Base-by-base conservation (phyloP, 1,139 yeast species). In the Kluyveromyces sp. region DNA sequence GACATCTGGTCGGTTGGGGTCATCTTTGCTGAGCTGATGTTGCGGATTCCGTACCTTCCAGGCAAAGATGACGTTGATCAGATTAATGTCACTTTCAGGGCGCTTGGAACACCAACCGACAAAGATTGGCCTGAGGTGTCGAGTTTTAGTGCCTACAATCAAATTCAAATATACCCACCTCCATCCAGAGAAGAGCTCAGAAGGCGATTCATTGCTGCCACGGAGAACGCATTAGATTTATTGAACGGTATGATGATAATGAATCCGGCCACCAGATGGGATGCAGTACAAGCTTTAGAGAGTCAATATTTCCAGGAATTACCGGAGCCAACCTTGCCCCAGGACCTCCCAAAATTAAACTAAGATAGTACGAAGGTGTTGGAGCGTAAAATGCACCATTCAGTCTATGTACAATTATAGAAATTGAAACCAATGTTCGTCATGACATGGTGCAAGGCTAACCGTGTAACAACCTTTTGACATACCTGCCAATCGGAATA, bases 1-100 rank as follows among this genome's bases (percentile, higher is more conserved):
- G 97, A 92, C 64, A 64, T 87, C 42, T 92, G 98, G 98, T 96
- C 98, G 0, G 87, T 88, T 8, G 98, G 98, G 0, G 92, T 98
- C 63, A 92, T 94, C 11, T 72, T 92, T 68, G 97, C 97, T 0
- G 98, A 92, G 58, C 69, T 92, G 54, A 88, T 92, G 96, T 70
- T 92, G 53, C 73, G 99, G 58, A 86, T 87, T 2, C 98, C 99
- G 1, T 92, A 92, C 60, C 67, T 94, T 40, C 95, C 99, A 0
- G 98, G 97, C 1, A 78, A 77, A 52, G 92, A 86, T 53, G 98
- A 92, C 62, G 66, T 79, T 1, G 95, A 89, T 57, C 99, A 92
- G 61, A 68, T 89, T 34, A 94, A 83, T 46, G 84, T 88, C 11
- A 92, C 97, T 0, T 89, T 92, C 60, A 77, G 88, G 55, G 98